Percentiles rank a stretch among this genome's conserved stretches.
Evolutionary conservation across 2,329 filamentous ascomycete species (phyloP).

Genomic region (Hypoxylon sp.): DNA sequence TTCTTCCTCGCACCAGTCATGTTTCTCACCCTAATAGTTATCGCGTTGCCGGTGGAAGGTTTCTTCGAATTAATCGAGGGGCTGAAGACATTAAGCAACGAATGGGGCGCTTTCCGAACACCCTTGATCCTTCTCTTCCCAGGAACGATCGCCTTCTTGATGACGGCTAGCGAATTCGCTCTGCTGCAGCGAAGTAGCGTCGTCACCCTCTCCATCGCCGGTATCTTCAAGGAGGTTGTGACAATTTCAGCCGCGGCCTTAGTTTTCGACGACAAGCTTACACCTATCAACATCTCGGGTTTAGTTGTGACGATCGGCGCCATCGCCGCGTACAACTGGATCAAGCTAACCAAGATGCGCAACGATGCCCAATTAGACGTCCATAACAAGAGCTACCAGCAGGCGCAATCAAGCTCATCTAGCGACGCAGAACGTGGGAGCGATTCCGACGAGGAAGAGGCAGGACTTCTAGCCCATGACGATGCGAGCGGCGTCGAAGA

Average conservation of each 20-base stretch:
- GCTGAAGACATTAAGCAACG: constrained; percentile 72
- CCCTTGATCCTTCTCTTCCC: constrained; percentile 88
- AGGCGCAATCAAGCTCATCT: constrained; percentile 54
- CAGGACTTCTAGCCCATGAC: constrained; percentile 62
- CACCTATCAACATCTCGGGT: constrained; percentile 87
- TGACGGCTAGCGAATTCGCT: constrained; percentile 97
- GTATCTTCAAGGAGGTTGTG: constrained; percentile 98
- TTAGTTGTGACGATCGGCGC: constrained; percentile 89
- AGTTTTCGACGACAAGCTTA: constrained; percentile 90
- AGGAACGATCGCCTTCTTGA: constrained; percentile 90
- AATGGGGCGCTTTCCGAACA: constrained; percentile 77
- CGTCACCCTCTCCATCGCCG: constrained; percentile 94
- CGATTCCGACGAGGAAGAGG: constrained; percentile 64
- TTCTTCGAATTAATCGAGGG: constrained; percentile 77
- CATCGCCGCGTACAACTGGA: constrained; percentile 92
- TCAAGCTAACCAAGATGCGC: constrained; percentile 93
- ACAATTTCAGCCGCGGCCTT: constrained; percentile 91
- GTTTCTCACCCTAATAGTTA: constrained; percentile 85
- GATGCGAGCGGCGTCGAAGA: constrained; percentile 55
- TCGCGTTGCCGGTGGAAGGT: constrained; percentile 90
- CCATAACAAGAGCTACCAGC: constrained; percentile 59
- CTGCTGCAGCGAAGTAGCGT: constrained; percentile 95
- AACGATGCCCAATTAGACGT: constrained; percentile 75
- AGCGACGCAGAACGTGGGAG: constrained; percentile 57
- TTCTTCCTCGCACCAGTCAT: constrained; percentile 98